Percentiles rank a stretch among this genome's conserved stretches.
phyloP scores from a whole-genome alignment of 257 asterid species.

The Solanum virginianum region DNA sequence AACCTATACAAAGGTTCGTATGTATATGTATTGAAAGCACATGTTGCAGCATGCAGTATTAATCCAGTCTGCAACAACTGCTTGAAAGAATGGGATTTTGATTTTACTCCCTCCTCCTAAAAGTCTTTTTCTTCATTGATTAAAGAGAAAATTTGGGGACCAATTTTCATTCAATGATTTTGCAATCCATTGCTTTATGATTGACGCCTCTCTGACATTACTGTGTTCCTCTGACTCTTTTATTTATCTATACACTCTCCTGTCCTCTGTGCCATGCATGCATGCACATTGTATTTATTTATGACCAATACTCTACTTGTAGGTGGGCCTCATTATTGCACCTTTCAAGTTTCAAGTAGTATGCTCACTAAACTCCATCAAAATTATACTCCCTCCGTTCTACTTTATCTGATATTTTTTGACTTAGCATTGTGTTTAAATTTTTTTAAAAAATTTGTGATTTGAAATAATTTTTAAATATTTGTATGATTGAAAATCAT shows the following conservation, averaged over 20 bases:
- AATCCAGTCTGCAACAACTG: not conserved
- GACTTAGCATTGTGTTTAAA: no score
- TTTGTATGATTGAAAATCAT: no score
- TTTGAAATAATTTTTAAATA: no score
- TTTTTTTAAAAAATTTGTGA: no score
- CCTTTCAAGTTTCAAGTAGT: no score
- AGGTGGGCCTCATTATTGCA: no score
- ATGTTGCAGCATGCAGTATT: not conserved
- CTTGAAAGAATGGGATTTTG: not conserved
- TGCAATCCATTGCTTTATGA: constrained; percentile 42
- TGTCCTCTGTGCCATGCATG: not conserved
- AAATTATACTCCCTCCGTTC: no score
- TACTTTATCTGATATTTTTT: no score
- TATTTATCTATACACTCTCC: not conserved
- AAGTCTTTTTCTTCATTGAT: not conserved
- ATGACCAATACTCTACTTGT: no score
- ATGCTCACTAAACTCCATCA: no score
- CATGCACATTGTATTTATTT: constrained; percentile 9
- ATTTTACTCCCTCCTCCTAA: not conserved
- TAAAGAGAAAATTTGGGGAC: constrained; percentile 7
- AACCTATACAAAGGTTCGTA: no score
- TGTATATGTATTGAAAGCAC: not conserved
- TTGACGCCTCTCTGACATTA: constrained; percentile 32
- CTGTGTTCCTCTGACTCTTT: constrained; percentile 14
- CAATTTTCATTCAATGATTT: constrained; percentile 39